Evolutionary conservation across 2,329 filamentous ascomycete species (phyloP), one percentile per base, ranked within the genome.

Genomic region (Pyrenophora teres): DNA sequence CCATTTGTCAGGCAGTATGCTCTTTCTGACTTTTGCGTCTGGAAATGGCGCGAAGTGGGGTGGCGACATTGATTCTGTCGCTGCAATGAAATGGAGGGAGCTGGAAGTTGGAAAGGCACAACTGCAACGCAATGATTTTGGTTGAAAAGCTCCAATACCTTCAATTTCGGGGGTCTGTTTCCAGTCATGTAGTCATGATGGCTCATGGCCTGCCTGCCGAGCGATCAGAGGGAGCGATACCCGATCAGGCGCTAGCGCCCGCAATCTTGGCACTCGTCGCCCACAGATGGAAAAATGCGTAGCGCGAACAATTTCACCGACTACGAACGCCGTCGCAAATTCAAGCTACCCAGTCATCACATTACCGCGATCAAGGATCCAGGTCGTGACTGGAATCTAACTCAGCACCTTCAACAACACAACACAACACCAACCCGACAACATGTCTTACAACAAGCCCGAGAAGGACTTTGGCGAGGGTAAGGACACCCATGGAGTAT

Each of bases 391-490:
- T 77, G 76, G 68, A 70, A 69, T 60, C 48, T 60, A 56, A 25
- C 53, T 50, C 57, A 46, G 40, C 38, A 62, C 57, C 58, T 54
- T 49, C 56, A 63, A 63, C 50, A 57, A 46, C 49, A 43, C 37
- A 40, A 54, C 59, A 61, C 62, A 57, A 45, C 46, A 43, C 51
- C 46, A 42, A 52, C 49, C 47, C 56, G 47, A 59, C 60, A 69
- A 63, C 55, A 70, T 72, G 67, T 68, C 70, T 69, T 73, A 71
- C 69, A 69, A 96, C 81, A 96, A 97, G 87, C 82, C 84, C 76
- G 92, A 96, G 80, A 96, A 97, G 87, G 72, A 92, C 74, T 89
- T 90, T 80, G 89, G 85, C 82, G 92, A 96, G 78, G 87, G 87
- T 78, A 46, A 46, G 36, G 21, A 39, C 27, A 30, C 27, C 31